These are phyloP conservation scores for Angomonas desouzai DNA, from an alignment of 208 protist species.

Conservation along the genomic window DNA sequence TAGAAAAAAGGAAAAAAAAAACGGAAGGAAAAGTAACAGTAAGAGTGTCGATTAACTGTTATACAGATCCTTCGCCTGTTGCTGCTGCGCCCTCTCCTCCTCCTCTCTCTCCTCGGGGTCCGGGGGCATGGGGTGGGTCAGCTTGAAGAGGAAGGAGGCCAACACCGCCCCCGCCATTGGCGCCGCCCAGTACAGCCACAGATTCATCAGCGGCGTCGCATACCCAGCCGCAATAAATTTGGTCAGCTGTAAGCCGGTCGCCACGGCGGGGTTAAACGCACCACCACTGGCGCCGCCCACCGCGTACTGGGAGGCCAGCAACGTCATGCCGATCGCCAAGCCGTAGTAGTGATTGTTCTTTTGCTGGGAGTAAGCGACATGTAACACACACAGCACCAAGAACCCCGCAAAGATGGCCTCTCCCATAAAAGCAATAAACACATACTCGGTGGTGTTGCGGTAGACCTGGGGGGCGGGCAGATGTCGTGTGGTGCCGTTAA, in stretches of 20 bases:
- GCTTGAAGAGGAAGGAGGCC: constrained; percentile 66
- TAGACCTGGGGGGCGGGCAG: constrained; percentile 73
- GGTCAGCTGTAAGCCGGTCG: constrained; percentile 63
- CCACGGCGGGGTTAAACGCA: constrained; percentile 78
- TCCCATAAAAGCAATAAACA: constrained; percentile 62
- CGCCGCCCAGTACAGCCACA: constrained; percentile 83
- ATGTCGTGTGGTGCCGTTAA: constrained; percentile 57
- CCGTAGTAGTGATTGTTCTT: constrained; percentile 76
- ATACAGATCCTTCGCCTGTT: constrained; percentile 46
- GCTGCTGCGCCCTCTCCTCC: constrained; percentile 37
- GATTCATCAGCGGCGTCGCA: constrained; percentile 62
- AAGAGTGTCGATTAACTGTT: constrained; percentile 10
- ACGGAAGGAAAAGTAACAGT: background rate
- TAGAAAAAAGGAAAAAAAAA: constrained; percentile 1
- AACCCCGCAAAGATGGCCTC: constrained; percentile 68
- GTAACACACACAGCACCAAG: constrained; percentile 71
- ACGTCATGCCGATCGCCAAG: constrained; percentile 71
- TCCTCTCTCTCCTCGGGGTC: constrained; percentile 40
- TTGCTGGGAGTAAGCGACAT: constrained; percentile 70
- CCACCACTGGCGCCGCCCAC: constrained; percentile 73
- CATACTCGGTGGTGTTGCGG: constrained; percentile 51
- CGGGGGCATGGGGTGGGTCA: constrained; percentile 62
- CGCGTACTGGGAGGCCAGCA: constrained; percentile 67
- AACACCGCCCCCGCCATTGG: constrained; percentile 55
- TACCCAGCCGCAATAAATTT: constrained; percentile 74